Evolutionary conservation across 768 basidiomycete genomes (phyloP), one percentile per base, ranked within the genome.

Genomic region (Suillus fuscotomentosus): DNA sequence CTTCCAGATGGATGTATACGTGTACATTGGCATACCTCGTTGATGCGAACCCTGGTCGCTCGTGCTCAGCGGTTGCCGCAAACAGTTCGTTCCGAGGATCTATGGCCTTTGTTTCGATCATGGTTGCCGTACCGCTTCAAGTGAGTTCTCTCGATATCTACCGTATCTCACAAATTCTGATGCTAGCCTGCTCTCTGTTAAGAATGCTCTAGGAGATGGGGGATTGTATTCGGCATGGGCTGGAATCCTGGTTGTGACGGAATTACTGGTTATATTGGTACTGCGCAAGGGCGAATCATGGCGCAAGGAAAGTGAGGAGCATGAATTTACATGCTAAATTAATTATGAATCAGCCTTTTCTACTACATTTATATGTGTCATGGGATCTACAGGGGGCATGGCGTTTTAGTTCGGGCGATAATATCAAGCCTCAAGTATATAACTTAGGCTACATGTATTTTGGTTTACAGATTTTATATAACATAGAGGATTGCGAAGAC

Each of bases 11-110:
- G 75, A 85, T 88, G 53, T 90, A 91, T 71, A 77, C 86, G 8
- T 85, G 86, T 59, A 89, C 90, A 1, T 76, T 96, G 41, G 90
- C 94, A 0, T 96, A 95, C 70, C 81, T 95, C 50, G 92, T 95
- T 20, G 94, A 97, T 69, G 86, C 92, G 4, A 97, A 96, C 71
- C 80, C 82, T 4, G 95, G 94, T 7, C 84, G 91, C 34, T 91
- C 91, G 1, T 86, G 89, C 3, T 85, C 86, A 3, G 92, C 91
- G 1, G 84, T 87, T 9, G 92, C 94, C 0, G 77, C 83, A 31
- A 96, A 96, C 73, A 91, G 89, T 62, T 83, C 83, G 39, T 90
- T 90, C 74, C 84, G 94, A 56, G 92, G 94, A 0, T 53, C 82
- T 3, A 76, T 83, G 14, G 93, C 88, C 2, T 90, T 90, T 72